Evolutionary conservation across 345 rosid genomes (phyloP).

Genomic region (Eucalyptus pumila): DNA sequence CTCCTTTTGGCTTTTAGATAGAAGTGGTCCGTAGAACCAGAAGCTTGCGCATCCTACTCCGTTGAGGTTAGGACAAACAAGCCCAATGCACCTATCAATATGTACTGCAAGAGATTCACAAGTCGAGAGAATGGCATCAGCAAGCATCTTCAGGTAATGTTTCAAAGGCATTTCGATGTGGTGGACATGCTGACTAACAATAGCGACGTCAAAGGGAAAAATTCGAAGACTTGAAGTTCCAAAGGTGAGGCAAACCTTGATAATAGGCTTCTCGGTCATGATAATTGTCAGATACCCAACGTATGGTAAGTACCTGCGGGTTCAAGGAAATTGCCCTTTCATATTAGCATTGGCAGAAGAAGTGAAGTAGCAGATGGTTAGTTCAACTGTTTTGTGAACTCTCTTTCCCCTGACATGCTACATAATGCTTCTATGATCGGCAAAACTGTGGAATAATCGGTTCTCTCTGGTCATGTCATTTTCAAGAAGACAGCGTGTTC

Average conservation of each 20-base stretch:
- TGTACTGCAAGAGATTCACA: conserved; percentile 30
- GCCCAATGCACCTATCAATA: conserved; percentile 42
- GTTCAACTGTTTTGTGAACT: background rate
- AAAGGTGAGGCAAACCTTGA: conserved; percentile 37
- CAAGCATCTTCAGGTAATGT: background rate
- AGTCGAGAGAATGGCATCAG: background rate
- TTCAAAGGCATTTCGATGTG: background rate
- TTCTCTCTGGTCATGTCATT: background rate
- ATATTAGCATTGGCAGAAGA: background rate
- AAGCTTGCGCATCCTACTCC: conserved; percentile 14
- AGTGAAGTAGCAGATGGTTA: background rate
- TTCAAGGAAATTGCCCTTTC: background rate
- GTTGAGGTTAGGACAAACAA: conserved; percentile 54
- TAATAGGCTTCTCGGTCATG: conserved; percentile 61
- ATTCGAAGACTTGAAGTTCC: background rate
- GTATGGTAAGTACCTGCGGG: conserved; percentile 64
- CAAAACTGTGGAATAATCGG: background rate
- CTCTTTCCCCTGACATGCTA: background rate
- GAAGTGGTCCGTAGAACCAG: background rate
- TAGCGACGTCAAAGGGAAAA: background rate
- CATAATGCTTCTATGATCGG: background rate
- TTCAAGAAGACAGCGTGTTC: background rate
- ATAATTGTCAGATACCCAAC: conserved; percentile 74
- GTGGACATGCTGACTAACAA: background rate
- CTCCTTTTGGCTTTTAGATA: background rate